Percentiles rank a stretch among this genome's conserved stretches.
Evolutionary conservation across 75 land plant genomes (phyloP).

Genomic region (Picea sitchensis): DNA sequence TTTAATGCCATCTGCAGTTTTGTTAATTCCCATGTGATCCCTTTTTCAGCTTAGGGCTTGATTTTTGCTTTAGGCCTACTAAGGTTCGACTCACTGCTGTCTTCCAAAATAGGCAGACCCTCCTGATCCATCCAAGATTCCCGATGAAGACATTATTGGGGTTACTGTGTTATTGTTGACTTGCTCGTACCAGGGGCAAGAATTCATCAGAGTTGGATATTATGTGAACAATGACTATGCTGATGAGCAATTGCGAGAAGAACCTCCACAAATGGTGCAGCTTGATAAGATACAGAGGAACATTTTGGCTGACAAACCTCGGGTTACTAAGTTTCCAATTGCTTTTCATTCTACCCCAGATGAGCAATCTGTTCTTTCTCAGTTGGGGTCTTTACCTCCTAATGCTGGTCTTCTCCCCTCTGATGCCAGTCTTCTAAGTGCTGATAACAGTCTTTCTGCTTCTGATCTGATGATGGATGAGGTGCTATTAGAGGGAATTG

Average conservation of each 20-base stretch:
- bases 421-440: slow-evolving; percentile 1
- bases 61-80: background rate
- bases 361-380: slow-evolving; percentile 2
- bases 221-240: slow-evolving; percentile 96
- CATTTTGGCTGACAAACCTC: slow-evolving; percentile 89
- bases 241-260: slow-evolving; percentile 85
- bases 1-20: background rate
- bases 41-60: background rate
- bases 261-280: slow-evolving; percentile 77
- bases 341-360: slow-evolving; percentile 36
- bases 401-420: background rate
- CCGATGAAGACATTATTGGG: slow-evolving; percentile 93
- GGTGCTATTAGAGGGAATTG: background rate
- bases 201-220: slow-evolving; percentile 90
- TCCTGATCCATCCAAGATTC: slow-evolving; percentile 86
- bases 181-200: slow-evolving; percentile 92
- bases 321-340: slow-evolving; percentile 97
- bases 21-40: background rate
- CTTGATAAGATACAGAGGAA: slow-evolving; percentile 79
- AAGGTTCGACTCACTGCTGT: background rate
- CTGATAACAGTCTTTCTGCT: slow-evolving; percentile 6
- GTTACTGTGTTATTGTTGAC: slow-evolving; percentile 90
- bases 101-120: slow-evolving; percentile 75
- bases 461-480: slow-evolving; percentile 6
- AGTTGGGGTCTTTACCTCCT: too few relatives aligned